These are phyloP conservation scores for Microbotryum saponariae DNA, from an alignment of 1,284 basidiomycete genomes.

Conservation along the genomic window DNA sequence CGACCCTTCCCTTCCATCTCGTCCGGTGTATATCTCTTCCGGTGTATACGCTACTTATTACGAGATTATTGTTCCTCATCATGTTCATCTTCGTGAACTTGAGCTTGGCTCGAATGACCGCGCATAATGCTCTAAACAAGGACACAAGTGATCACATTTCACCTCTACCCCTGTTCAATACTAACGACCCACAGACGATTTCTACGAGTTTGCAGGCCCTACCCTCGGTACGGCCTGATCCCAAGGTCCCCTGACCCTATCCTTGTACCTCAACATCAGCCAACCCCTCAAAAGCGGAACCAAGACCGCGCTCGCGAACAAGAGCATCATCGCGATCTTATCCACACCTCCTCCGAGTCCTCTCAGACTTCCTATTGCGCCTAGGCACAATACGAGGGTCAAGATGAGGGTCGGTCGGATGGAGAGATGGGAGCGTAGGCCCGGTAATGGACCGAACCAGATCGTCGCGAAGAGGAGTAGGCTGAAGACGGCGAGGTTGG, in stretches of 20 bases:
- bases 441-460: slow-evolving; percentile 75
- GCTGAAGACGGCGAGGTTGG: slow-evolving; percentile 80
- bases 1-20: too few species aligned
- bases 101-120: too few species aligned
- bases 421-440: slow-evolving; percentile 68
- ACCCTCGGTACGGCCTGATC: slow-evolving; percentile 45
- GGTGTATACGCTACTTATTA: too few species aligned
- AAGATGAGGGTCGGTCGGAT: slow-evolving; percentile 45
- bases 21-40: too few species aligned
- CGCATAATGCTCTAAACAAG: too few species aligned
- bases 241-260: slow-evolving; percentile 49
- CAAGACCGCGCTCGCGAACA: slow-evolving; percentile 52
- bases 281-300: slow-evolving; percentile 50
- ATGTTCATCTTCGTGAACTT: too few species aligned
- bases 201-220: background rate
- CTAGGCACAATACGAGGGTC: slow-evolving; percentile 49
- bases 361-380: slow-evolving; percentile 47
- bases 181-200: too few species aligned
- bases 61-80: too few species aligned
- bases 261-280: slow-evolving; percentile 40
- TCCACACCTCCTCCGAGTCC: slow-evolving; percentile 47
- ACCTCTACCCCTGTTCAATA: too few species aligned
- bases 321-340: slow-evolving; percentile 6
- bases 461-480: slow-evolving; percentile 79
- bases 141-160: too few species aligned